Evolutionary conservation across 2,329 filamentous ascomycete species (phyloP).

Genomic region (Domatiomyces catenatus): DNA sequence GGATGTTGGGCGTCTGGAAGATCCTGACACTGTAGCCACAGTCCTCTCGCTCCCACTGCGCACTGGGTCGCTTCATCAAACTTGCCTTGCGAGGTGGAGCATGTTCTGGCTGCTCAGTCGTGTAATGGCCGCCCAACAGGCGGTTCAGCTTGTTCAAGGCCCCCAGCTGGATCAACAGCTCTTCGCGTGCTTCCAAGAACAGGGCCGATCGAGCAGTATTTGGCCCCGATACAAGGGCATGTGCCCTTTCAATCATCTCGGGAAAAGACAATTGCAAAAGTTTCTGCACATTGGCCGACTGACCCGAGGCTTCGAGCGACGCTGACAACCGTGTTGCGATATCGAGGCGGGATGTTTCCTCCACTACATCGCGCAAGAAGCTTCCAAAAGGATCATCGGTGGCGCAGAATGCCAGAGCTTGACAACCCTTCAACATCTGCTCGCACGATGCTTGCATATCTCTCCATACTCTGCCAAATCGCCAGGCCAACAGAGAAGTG

Average conservation of each 20-base stretch:
- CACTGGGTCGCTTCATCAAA: not conserved
- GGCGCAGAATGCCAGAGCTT: conserved; percentile 6
- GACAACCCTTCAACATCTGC: conserved; percentile 8
- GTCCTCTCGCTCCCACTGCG: not conserved
- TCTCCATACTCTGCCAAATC: conserved; percentile 6
- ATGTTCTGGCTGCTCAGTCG: not conserved
- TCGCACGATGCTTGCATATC: conserved; percentile 9
- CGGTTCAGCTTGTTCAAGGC: not conserved
- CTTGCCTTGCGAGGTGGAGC: not conserved
- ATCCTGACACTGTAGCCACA: not conserved
- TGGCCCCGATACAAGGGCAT: not conserved
- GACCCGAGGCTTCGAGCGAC: not conserved
- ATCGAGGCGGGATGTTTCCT: not conserved
- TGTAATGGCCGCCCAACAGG: not conserved
- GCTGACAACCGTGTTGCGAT: not conserved
- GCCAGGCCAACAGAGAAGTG: conserved; percentile 1
- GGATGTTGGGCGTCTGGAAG: not conserved
- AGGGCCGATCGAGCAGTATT: not conserved
- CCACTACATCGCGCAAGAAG: conserved; percentile 5
- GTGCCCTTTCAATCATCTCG: not conserved
- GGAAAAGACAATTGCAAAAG: not conserved
- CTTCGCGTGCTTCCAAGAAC: not conserved
- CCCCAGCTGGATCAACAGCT: not conserved
- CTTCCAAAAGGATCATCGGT: conserved; percentile 8
- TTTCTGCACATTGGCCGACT: not conserved